Conservation (phyloP, 75 land plant species). For the Pinus albicaulis region DNA sequence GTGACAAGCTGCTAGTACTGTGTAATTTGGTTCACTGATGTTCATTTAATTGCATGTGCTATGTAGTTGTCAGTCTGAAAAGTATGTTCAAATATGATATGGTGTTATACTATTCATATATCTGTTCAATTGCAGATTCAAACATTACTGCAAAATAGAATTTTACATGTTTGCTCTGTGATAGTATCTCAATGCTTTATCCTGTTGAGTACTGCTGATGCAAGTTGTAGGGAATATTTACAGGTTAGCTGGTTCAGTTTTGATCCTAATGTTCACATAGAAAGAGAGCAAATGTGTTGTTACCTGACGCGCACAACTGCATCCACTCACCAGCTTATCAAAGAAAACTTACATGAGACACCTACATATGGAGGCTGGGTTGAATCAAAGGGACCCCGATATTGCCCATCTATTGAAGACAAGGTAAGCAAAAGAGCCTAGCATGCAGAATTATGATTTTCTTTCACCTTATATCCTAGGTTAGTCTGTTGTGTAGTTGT, state of each 20-base stretch:
- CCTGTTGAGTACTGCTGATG: not conserved
- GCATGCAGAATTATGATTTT: not conserved
- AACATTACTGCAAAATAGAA: not conserved
- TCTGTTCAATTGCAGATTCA: no score
- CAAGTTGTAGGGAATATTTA: constrained; percentile 1
- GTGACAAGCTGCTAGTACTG: no score
- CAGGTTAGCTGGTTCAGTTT: constrained; percentile 97
- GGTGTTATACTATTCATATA: no score
- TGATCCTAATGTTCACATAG: constrained; percentile 83
- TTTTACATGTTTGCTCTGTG: not conserved
- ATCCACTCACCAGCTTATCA: constrained; percentile 76
- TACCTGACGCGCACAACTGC: constrained; percentile 92
- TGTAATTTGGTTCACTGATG: no score
- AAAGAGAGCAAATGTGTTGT: constrained; percentile 96
- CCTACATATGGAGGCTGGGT: constrained; percentile 99
- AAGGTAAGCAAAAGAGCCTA: constrained; percentile 54
- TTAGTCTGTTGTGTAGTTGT: not conserved
- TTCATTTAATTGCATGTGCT: no score
- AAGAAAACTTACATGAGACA: constrained; percentile 90
- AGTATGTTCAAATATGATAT: no score
- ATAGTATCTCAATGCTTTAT: not conserved
- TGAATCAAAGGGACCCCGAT: constrained; percentile 96
- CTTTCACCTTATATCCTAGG: not conserved
- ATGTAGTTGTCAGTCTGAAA: no score
- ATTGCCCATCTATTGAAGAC: constrained; percentile 99